These are phyloP conservation scores for Didymella segeticola DNA, from an alignment of 2,329 filamentous ascomycete species.

Conservation along the genomic window DNA sequence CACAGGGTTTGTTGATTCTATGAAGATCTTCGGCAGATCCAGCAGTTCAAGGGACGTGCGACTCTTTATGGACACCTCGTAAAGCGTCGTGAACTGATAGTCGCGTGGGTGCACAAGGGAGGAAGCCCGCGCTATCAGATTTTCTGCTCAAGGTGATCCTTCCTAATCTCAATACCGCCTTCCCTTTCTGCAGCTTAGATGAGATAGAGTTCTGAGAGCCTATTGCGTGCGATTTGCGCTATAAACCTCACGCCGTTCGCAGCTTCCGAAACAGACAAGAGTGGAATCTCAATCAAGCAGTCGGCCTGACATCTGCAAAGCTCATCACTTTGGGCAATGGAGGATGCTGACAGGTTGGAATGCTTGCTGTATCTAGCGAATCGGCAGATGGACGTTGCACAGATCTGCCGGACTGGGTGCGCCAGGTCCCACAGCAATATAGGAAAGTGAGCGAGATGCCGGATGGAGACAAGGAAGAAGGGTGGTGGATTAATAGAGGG, in stretches of 20 bases:
- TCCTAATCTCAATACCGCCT: background rate
- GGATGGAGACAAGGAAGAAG: background rate
- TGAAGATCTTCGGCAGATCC: background rate
- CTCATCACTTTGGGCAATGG: constrained; percentile 2
- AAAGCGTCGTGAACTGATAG: constrained; percentile 1
- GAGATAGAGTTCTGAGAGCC: background rate
- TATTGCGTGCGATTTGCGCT: background rate
- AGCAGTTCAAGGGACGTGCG: background rate
- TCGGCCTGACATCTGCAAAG: background rate
- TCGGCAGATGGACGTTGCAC: constrained; percentile 13
- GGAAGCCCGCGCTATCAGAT: constrained; percentile 9
- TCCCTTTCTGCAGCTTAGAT: background rate
- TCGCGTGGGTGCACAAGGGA: constrained; percentile 5
- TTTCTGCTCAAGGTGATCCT: background rate
- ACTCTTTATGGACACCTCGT: background rate
- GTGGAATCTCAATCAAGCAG: constrained; percentile 4
- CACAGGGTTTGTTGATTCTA: background rate
- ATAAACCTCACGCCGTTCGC: background rate
- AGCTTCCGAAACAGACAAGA: background rate
- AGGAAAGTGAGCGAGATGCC: background rate
- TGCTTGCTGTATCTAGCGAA: constrained; percentile 8
- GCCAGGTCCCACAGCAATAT: constrained; percentile 15
- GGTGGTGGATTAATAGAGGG: background rate
- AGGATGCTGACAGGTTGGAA: constrained; percentile 12
- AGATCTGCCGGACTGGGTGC: background rate